These are phyloP conservation scores for Linderniella brevidens DNA, from an alignment of 257 asterid species.

Conservation along the genomic window DNA sequence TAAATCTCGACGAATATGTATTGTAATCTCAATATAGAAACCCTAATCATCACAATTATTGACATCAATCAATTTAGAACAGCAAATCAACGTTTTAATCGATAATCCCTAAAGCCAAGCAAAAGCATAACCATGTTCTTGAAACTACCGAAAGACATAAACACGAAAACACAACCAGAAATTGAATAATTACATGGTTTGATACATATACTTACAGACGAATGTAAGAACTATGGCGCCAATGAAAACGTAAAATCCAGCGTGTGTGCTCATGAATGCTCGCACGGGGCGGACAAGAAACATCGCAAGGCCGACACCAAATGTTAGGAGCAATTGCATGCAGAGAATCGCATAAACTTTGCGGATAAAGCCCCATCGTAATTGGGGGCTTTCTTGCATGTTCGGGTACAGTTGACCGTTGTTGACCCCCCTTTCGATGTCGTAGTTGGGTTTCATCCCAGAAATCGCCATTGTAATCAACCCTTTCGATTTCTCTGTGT, in stretches of 20 bases:
- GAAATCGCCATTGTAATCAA: neutral
- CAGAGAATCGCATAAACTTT: slow-evolving; percentile 53
- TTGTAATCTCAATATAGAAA: no score
- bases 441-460: slow-evolving; percentile 12
- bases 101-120: no score
- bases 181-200: no score
- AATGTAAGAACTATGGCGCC: slow-evolving; percentile 20
- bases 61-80: no score
- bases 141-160: no score
- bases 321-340: slow-evolving; percentile 34
- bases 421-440: slow-evolving; percentile 22
- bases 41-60: no score
- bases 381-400: slow-evolving; percentile 34
- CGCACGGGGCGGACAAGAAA: slow-evolving; percentile 21
- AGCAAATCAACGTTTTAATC: no score
- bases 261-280: slow-evolving; percentile 14
- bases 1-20: no score
- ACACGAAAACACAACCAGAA: no score
- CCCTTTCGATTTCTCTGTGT: no score
- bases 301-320: slow-evolving; percentile 30
- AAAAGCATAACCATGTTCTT: no score
- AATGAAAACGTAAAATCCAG: slow-evolving; percentile 11
- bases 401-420: slow-evolving; percentile 37
- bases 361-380: slow-evolving; percentile 69
- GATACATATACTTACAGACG: slow-evolving; percentile 7